Conservation (phyloP, 805 yeast genomes). For the Yarrowia yakushimensis region DNA sequence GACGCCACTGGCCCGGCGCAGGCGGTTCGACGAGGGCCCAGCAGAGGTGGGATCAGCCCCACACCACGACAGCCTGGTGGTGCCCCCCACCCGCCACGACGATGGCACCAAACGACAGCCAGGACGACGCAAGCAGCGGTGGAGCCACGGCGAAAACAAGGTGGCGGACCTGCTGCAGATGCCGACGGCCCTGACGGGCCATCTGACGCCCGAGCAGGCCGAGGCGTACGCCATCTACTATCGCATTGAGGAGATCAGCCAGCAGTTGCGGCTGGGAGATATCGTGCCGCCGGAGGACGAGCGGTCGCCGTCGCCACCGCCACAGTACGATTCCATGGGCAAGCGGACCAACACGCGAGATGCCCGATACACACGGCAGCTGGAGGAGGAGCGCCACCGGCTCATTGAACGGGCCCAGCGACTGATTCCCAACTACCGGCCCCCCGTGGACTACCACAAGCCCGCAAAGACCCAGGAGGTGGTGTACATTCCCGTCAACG, state of each 20-base stretch:
- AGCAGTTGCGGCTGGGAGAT: conserved; percentile 50
- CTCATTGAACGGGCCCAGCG: conserved; percentile 73
- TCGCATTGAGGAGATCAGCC: conserved; percentile 77
- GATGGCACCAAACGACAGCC: conserved; percentile 23
- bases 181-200: conserved; percentile 46
- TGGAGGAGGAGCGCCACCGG: conserved; percentile 76
- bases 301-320: conserved; percentile 87
- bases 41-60: conserved; percentile 16
- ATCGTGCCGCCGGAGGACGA: conserved; percentile 46
- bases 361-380: conserved; percentile 52
- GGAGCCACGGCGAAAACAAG: conserved; percentile 36
- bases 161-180: conserved; percentile 34
- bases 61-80: conserved; percentile 6
- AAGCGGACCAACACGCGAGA: conserved; percentile 84
- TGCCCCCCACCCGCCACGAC: conserved; percentile 21
- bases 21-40: conserved; percentile 24
- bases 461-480: conserved; percentile 76
- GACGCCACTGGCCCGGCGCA: conserved; percentile 22
- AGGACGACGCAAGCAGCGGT: conserved; percentile 32
- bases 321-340: conserved; percentile 79
- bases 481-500: conserved; percentile 76
- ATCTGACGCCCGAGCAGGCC: conserved; percentile 70
- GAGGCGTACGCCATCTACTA: conserved; percentile 62
- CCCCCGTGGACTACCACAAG: conserved; percentile 73
- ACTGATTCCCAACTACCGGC: conserved; percentile 67